Evolutionary conservation across 2,329 filamentous ascomycete species (phyloP), one percentile per base, ranked within the genome.

Genomic region (Aspergillus pseudoviridinutans): DNA sequence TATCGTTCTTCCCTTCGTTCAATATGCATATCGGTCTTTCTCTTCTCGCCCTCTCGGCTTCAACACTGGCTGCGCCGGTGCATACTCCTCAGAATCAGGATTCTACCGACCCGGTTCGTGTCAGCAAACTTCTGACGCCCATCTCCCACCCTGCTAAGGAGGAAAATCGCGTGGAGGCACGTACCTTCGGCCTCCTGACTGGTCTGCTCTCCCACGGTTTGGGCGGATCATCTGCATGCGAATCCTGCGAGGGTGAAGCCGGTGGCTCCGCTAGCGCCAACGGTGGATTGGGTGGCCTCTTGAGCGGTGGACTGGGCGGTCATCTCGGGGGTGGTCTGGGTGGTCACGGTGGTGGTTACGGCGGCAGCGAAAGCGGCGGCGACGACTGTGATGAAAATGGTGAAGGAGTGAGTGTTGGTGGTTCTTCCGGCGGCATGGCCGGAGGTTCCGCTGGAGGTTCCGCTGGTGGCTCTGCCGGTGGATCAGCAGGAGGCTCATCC

Each of bases 11-110:
- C 7, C 20, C 0, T 20, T 44, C 20, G 41, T 22, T 44, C n/a
- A 44, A 44, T 5, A 44, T 44, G 41, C 41, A 44, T 22, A n/a
- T 44, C 22, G 41, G 8, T 44, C 41, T 44, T 22, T 44, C 41
- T 44, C 41, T 44, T 12, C n/a, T 44, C 20, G 41, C 41, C n/a
- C 41, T 44, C 41, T 22, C 41, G n/a, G 41, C 41, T 22, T 22
- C 41, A 17, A 44, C 41, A 44, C 41, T 44, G 41, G 41, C 41
- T 44, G 41, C 41, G 41, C 41, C 41, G 20, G 41, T 44, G 41
- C 20, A 44, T 20, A 2, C 22, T 10, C n/a, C 22, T 44, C 1
- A 44, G 22, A 44, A 22, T 5, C 41, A 44, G 3, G 10, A 22
- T 10, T 20, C n/a, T 44, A 6, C 4, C 20, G n/a, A 8, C 8